phyloP scores from a whole-genome alignment of 148 eudicot species.

The Gaultheria prostrata region DNA sequence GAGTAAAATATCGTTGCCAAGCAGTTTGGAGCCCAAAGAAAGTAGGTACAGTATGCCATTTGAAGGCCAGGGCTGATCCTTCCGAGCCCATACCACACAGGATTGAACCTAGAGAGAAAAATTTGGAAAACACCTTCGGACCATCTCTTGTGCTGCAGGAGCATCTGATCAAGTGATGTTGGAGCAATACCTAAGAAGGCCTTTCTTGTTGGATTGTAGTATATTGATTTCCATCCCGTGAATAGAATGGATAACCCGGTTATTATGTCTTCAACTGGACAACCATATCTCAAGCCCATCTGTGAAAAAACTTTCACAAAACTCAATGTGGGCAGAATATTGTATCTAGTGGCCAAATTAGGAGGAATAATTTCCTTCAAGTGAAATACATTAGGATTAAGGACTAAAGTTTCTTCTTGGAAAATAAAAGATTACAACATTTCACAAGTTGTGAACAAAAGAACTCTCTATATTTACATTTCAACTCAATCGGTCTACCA shows the following conservation, averaged over 20 bases:
- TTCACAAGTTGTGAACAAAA: neutral
- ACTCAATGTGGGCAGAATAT: neutral
- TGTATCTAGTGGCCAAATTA: no score
- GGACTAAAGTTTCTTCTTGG: neutral
- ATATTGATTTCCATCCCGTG: constrained; percentile 73
- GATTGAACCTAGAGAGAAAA: constrained; percentile 60
- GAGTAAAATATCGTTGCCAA: constrained; percentile 51
- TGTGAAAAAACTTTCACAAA: constrained; percentile 19
- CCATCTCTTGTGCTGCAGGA: constrained; percentile 90
- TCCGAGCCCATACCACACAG: constrained; percentile 53
- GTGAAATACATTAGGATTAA: no score
- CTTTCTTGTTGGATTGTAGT: constrained; percentile 44
- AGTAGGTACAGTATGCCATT: constrained; percentile 46
- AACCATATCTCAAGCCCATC: constrained; percentile 86
- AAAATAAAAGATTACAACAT: neutral
- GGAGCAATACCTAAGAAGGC: constrained; percentile 65
- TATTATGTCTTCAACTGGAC: constrained; percentile 72
- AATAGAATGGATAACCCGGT: constrained; percentile 78
- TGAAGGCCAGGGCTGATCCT: constrained; percentile 42
- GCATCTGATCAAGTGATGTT: constrained; percentile 51
- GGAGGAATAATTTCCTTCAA: no score
- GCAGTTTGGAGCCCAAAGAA: constrained; percentile 62
- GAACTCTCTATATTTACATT: neutral
- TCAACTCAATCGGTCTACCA: neutral
- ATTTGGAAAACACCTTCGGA: constrained; percentile 77